These are phyloP conservation scores for Mycena rosella DNA, from an alignment of 768 basidiomycete species.

Conservation along the genomic window DNA sequence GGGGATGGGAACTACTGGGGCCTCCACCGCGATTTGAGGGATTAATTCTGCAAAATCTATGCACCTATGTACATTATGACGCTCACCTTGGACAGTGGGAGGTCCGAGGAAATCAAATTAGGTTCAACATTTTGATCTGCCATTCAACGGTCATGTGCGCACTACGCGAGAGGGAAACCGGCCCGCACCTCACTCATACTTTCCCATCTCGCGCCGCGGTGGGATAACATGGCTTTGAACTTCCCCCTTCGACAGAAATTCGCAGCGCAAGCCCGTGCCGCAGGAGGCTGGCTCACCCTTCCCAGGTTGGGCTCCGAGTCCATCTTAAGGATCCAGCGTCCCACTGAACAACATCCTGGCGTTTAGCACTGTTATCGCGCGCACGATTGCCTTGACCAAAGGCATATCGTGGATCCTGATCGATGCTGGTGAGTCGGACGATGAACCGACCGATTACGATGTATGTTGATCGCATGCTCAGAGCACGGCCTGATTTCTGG, in stretches of 20 bases:
- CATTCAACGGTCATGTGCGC: neutral
- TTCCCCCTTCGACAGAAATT: conserved; percentile 41
- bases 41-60: neutral
- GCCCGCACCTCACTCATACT: neutral
- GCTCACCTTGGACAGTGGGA: too few species aligned
- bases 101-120: too few species aligned
- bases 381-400: conserved; percentile 37
- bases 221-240: conserved; percentile 35
- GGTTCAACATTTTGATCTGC: neutral
- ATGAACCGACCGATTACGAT: conserved; percentile 27
- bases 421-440: conserved; percentile 35
- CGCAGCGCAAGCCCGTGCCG: conserved; percentile 33
- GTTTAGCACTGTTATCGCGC: conserved; percentile 39
- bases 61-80: neutral
- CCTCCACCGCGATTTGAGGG: too few species aligned
- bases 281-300: conserved; percentile 41
- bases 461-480: neutral
- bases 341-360: conserved; percentile 52
- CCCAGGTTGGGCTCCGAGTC: conserved; percentile 42
- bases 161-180: neutral
- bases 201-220: neutral
- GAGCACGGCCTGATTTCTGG: conserved; percentile 31
- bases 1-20: neutral
- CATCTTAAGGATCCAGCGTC: neutral
- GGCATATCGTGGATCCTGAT: conserved; percentile 41